Percentiles rank a stretch among this genome's conserved stretches.
These are phyloP conservation scores for Pistacia atlantica DNA, from an alignment of 345 rosid species.

Conservation along the genomic window DNA sequence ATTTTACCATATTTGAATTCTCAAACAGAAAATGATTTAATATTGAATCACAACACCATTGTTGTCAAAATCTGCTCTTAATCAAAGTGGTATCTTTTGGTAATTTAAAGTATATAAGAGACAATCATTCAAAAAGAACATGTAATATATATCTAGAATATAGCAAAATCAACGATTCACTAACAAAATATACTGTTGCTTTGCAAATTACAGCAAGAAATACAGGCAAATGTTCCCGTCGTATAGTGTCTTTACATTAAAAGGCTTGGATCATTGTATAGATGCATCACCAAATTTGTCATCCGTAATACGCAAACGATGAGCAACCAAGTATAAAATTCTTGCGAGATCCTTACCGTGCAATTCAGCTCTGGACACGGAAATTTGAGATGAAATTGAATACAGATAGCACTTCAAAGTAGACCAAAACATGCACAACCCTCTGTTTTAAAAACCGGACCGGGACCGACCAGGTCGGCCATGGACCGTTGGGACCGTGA, in stretches of 20 bases:
- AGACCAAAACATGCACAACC: not conserved
- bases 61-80: too few species aligned
- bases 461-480: too few species aligned
- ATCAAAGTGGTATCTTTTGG: too few species aligned
- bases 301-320: not conserved
- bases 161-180: not conserved
- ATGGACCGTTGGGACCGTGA: too few species aligned
- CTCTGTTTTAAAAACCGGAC: too few species aligned
- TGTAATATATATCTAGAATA: not conserved
- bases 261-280: too few species aligned
- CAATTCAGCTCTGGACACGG: conserved; percentile 12
- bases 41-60: too few species aligned
- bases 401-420: conserved; percentile 9
- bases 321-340: not conserved
- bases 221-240: not conserved
- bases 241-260: not conserved
- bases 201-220: not conserved
- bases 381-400: not conserved
- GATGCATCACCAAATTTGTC: conserved; percentile 8
- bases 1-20: not conserved
- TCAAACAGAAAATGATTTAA: not conserved
- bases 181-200: not conserved
- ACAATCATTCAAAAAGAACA: too few species aligned
- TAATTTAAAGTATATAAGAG: too few species aligned
- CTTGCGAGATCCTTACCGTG: not conserved